phyloP scores from a whole-genome alignment of 2,329 filamentous ascomycete species.

The Fusarium multiceps region DNA sequence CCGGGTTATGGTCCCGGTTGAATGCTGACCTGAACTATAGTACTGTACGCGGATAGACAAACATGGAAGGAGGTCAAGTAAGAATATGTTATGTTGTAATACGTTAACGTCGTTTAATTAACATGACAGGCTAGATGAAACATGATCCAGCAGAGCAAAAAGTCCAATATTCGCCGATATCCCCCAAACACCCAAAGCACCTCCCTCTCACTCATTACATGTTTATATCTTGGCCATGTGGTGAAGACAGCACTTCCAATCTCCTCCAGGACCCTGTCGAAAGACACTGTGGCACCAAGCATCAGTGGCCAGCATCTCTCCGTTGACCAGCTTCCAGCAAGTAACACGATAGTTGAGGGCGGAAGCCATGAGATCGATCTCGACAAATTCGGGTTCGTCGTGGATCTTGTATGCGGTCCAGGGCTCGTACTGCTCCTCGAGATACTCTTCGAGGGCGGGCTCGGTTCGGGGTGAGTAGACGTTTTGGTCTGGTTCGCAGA shows the following conservation, averaged over 20 bases:
- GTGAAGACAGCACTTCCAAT: conserved; percentile 51
- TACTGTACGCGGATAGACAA: too few relatives aligned
- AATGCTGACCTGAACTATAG: too few relatives aligned
- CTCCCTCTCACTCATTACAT: neutral
- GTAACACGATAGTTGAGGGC: conserved; percentile 50
- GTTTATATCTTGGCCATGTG: conserved; percentile 47
- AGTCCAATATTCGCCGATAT: conserved; percentile 30
- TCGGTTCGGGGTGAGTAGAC: conserved; percentile 49
- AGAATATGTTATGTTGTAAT: neutral
- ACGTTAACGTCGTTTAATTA: conserved; percentile 25
- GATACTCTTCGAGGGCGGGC: conserved; percentile 48
- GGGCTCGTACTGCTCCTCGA: conserved; percentile 50
- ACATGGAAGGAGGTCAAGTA: too few relatives aligned
- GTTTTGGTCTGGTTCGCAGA: conserved; percentile 48
- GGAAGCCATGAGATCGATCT: conserved; percentile 53
- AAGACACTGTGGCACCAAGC: conserved; percentile 51
- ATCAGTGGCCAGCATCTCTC: conserved; percentile 50
- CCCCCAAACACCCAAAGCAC: conserved; percentile 32
- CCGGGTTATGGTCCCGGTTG: too few relatives aligned
- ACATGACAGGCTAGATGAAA: conserved; percentile 11
- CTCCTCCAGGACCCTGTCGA: conserved; percentile 49
- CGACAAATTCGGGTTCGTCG: conserved; percentile 51
- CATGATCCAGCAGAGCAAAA: conserved; percentile 16
- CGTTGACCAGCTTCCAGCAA: conserved; percentile 46
- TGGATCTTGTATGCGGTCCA: conserved; percentile 53